Percentiles rank a stretch among this genome's conserved stretches.
Evolutionary conservation across 495 filamentous ascomycete genomes (phyloP).

Genomic region (Neurospora terricola): DNA sequence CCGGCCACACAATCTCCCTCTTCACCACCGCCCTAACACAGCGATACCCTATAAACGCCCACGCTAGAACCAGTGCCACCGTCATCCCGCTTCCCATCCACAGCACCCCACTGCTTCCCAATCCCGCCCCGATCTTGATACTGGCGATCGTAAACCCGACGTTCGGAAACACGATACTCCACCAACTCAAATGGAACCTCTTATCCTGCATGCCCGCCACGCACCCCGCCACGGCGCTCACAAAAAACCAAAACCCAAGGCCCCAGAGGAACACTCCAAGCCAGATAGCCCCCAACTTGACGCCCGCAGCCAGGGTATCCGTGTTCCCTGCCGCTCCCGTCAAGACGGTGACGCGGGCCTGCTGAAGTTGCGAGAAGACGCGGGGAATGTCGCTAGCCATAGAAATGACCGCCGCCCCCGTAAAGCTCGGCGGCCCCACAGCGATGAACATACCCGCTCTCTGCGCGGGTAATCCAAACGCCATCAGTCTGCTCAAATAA

Average conservation of each 20-base stretch:
- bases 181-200: constrained; percentile 46
- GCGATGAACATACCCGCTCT: constrained; percentile 64
- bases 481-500: constrained; percentile 51
- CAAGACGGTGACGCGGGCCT: not conserved
- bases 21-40: constrained; percentile 44
- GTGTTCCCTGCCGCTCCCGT: not conserved
- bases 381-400: no score
- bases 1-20: constrained; percentile 50
- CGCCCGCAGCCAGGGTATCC: constrained; percentile 21
- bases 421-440: constrained; percentile 59
- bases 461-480: constrained; percentile 44
- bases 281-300: constrained; percentile 41
- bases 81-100: constrained; percentile 44
- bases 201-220: constrained; percentile 42
- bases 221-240: constrained; percentile 42
- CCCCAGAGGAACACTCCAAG: constrained; percentile 58
- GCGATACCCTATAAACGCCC: constrained; percentile 44
- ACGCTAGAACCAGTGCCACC: constrained; percentile 44
- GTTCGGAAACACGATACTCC: constrained; percentile 50
- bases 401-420: constrained; percentile 56
- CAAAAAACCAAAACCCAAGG: constrained; percentile 64
- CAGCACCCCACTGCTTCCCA: constrained; percentile 32
- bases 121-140: constrained; percentile 34
- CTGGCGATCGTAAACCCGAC: constrained; percentile 43
- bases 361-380: no score